phyloP scores from a whole-genome alignment of 1,139 yeast species.

The Zygosaccharomyces pseudobailii region DNA sequence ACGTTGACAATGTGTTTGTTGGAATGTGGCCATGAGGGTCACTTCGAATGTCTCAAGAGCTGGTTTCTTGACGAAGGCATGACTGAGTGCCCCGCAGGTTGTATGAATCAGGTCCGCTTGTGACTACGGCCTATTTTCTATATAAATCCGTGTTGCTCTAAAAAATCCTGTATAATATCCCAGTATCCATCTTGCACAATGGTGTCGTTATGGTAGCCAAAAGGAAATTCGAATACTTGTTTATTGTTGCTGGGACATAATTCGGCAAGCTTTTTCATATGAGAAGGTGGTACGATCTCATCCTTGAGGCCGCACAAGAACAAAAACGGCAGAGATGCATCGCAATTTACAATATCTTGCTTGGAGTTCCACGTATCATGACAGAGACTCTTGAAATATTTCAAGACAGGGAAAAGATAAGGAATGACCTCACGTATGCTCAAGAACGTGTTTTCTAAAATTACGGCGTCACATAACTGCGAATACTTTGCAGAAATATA shows the following conservation, averaged over 20 bases:
- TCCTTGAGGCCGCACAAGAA: conserved; percentile 72
- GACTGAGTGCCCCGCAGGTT: conserved; percentile 79
- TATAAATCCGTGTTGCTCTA: conserved; percentile 32
- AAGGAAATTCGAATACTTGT: conserved; percentile 47
- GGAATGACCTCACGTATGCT: conserved; percentile 79
- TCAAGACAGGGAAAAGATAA: conserved; percentile 66
- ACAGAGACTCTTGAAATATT: conserved; percentile 55
- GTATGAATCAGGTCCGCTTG: conserved; percentile 29
- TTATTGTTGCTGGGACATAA: conserved; percentile 45
- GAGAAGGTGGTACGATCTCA: conserved; percentile 87
- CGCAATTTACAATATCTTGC: conserved; percentile 47
- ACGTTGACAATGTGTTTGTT: conserved; percentile 67
- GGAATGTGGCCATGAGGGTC: conserved; percentile 86
- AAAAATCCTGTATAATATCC: conserved; percentile 58
- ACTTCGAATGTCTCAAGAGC: conserved; percentile 67
- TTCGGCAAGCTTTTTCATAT: conserved; percentile 62
- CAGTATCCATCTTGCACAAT: conserved; percentile 70
- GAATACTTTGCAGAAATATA: conserved; percentile 64
- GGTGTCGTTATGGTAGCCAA: conserved; percentile 77
- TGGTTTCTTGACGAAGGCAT: conserved; percentile 72
- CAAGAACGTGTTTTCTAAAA: conserved; percentile 83
- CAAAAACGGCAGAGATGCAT: conserved; percentile 56
- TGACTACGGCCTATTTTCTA: conserved; percentile 1
- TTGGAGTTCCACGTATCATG: conserved; percentile 87
- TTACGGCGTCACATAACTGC: conserved; percentile 51